Base-by-base conservation (phyloP, 176 grass and related monocot species). In the Chrysopogon serrulatus region DNA sequence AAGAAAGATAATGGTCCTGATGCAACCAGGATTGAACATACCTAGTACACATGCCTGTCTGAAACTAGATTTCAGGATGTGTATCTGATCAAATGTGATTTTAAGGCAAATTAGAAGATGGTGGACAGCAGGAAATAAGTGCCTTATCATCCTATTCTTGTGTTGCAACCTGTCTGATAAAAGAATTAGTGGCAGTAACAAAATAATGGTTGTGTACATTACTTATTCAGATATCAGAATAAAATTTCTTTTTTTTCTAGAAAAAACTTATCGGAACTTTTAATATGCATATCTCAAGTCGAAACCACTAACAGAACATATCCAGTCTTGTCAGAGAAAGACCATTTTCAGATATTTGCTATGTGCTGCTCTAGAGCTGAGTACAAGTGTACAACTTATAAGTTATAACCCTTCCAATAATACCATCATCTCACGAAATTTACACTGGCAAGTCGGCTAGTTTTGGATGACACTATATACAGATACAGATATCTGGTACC, bases 331-430 rank as follows among this genome's bases (percentile, higher is more conserved):
- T 42, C 1, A 69, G 24, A 69, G 13, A 15, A 12, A 15, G 19
- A 63, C 73, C 76, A 73, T 10, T 37, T 39, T 72, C n/a, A 72
- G 67, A 79, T 51, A 54, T 68, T 79, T 39, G n/a, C 68, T 79
- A 85, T 85, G 73, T 88, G 47, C 65, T 17, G 43, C 34, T 37
- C 63, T 68, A 89, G 51, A 86, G 21, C 83, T 36, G 34, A 79
- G 34, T 82, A 43, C 56, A 67, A 48, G n/a, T 63, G 76, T 30
- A 45, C 67, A 60, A 16, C 2, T 47, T 36, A 14, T 6, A 23
- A 17, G 8, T 73, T 75, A 82, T 10, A 53, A 31, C 18, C 42
- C 19, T 45, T 16, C 54, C 54, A 45, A 37, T 16, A 51, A 42
- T 21, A 4, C 61, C n/a, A 30, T 48, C 47, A 68, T 28, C 79